These are phyloP conservation scores for Plasmodium reichenowi DNA, from an alignment of 169 alveolate species.

Conservation along the genomic window DNA sequence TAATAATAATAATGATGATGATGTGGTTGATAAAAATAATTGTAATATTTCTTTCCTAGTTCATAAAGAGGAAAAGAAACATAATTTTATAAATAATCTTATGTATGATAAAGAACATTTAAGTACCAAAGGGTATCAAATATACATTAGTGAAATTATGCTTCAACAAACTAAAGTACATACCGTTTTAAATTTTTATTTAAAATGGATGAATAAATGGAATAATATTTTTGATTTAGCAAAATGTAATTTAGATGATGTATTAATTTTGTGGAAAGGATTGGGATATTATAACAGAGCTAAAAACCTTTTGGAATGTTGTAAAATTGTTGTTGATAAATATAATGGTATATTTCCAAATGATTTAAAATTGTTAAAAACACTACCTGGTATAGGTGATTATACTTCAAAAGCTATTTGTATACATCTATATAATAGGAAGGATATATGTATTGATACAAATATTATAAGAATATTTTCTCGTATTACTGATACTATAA, in stretches of 20 bases:
- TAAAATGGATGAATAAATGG: slow-evolving; percentile 80
- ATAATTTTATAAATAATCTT: background rate
- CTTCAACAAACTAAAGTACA: slow-evolving; percentile 82
- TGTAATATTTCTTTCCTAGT: background rate
- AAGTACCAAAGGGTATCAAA: slow-evolving; percentile 72
- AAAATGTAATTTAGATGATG: slow-evolving; percentile 72
- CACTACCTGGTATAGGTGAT: slow-evolving; percentile 82
- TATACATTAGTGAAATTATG: slow-evolving; percentile 83
- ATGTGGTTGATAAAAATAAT: background rate
- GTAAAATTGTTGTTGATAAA: slow-evolving; percentile 66
- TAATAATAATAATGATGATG: background rate
- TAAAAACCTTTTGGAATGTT: slow-evolving; percentile 72
- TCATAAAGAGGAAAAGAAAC: background rate
- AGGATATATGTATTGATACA: slow-evolving; percentile 80
- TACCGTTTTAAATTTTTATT: slow-evolving; percentile 77
- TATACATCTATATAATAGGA: slow-evolving; percentile 65
- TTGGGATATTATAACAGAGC: slow-evolving; percentile 82
- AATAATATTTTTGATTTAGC: slow-evolving; percentile 59
- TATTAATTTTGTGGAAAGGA: slow-evolving; percentile 76
- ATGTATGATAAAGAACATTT: slow-evolving; percentile 1
- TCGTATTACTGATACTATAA: slow-evolving; percentile 76
- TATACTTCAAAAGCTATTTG: slow-evolving; percentile 81
- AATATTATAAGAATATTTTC: slow-evolving; percentile 77
- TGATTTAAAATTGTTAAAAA: slow-evolving; percentile 40
- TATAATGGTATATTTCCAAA: slow-evolving; percentile 75